phyloP scores from a whole-genome alignment of 176 grass and related monocot species.

The Hsuehochloa calcarea region DNA sequence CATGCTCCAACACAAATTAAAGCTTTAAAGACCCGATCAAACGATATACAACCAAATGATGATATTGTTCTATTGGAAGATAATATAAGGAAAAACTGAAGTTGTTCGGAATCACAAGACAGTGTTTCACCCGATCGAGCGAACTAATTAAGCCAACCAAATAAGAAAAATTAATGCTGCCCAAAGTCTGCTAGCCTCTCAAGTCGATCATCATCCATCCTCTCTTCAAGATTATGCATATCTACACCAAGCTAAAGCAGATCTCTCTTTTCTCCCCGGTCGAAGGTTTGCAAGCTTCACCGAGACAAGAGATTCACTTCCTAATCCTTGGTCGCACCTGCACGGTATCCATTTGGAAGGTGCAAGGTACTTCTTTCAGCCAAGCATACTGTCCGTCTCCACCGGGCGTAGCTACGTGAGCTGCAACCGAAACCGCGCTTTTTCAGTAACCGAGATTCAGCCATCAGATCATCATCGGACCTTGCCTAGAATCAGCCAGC shows the following conservation, averaged over 20 bases:
- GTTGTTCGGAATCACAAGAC: background rate
- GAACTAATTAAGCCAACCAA: background rate
- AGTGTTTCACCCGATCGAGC: background rate
- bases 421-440: slow-evolving; percentile 18
- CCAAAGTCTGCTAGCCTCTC: background rate
- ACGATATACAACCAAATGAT: background rate
- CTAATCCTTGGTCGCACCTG: background rate
- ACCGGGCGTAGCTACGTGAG: background rate
- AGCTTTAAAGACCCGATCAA: background rate
- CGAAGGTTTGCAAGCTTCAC: background rate
- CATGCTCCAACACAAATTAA: background rate
- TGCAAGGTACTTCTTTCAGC: slow-evolving; percentile 35
- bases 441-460: slow-evolving; percentile 5
- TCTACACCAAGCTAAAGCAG: background rate
- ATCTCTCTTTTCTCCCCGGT: background rate
- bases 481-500: background rate
- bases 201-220: background rate
- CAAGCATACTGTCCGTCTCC: slow-evolving; percentile 37
- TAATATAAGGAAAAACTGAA: background rate
- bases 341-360: slow-evolving; percentile 15
- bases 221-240: background rate
- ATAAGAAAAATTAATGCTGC: background rate
- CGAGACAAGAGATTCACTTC: background rate
- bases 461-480: background rate
- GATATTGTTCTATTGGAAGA: background rate